These are phyloP conservation scores for Podila epigama DNA, from an alignment of 192 early-diverging fungal genomes.

Conservation along the genomic window DNA sequence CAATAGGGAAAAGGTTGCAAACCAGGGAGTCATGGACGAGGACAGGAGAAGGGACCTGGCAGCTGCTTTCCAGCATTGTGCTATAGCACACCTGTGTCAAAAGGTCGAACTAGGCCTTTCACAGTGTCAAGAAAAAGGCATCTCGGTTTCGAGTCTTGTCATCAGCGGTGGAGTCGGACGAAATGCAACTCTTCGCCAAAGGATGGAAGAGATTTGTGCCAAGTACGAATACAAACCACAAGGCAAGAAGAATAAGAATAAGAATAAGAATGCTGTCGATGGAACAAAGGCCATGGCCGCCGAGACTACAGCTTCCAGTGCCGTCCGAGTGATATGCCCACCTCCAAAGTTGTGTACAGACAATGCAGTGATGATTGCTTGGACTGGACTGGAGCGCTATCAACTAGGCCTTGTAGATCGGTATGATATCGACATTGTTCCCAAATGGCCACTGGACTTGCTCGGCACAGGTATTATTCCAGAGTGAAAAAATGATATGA, in stretches of 20 bases:
- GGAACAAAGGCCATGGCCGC: too few species aligned
- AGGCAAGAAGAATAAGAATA: neutral
- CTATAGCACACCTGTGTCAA: slow-evolving; percentile 65
- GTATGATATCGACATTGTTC: slow-evolving; percentile 76
- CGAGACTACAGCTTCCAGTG: neutral
- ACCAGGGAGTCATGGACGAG: slow-evolving; percentile 28
- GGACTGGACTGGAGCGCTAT: slow-evolving; percentile 81
- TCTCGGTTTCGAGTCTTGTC: slow-evolving; percentile 60
- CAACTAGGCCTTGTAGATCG: slow-evolving; percentile 68
- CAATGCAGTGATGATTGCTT: slow-evolving; percentile 88
- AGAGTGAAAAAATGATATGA: slow-evolving; percentile 19
- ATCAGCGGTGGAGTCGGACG: slow-evolving; percentile 84
- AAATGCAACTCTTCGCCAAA: slow-evolving; percentile 64
- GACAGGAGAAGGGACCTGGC: slow-evolving; percentile 62
- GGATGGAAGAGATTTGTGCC: slow-evolving; percentile 27
- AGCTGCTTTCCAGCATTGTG: slow-evolving; percentile 73
- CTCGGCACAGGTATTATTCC: slow-evolving; percentile 37
- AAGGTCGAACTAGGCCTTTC: slow-evolving; percentile 67
- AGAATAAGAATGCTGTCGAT: too few species aligned
- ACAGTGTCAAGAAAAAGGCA: slow-evolving; percentile 39
- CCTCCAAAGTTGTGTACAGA: slow-evolving; percentile 82
- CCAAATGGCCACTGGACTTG: slow-evolving; percentile 76
- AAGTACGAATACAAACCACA: neutral
- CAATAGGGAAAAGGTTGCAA: slow-evolving; percentile 45
- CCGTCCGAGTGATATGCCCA: slow-evolving; percentile 70